phyloP scores from a whole-genome alignment of 345 rosid genomes.

The Eutrema heterophyllum region DNA sequence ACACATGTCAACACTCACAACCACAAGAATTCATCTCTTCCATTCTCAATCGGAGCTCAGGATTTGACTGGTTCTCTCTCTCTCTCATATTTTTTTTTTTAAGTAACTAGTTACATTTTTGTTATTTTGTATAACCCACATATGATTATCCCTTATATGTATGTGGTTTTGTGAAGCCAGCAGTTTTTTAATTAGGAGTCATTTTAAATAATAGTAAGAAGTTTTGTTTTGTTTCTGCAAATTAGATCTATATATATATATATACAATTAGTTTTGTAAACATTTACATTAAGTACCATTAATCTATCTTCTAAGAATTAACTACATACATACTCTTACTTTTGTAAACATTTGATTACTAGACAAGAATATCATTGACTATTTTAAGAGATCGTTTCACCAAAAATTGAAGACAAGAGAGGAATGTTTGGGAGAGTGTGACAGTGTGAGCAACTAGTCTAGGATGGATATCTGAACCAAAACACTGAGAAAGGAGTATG shows the following conservation, averaged over 20 bases:
- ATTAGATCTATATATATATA: neutral
- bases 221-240: neutral
- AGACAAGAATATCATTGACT: too few species aligned
- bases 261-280: neutral
- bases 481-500: neutral
- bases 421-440: neutral
- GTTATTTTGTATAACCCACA: neutral
- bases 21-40: neutral
- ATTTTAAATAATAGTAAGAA: neutral
- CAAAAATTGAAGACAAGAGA: neutral
- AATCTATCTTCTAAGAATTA: neutral
- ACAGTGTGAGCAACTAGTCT: neutral
- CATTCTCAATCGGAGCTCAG: neutral
- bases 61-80: neutral
- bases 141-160: neutral
- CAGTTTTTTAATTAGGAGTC: neutral
- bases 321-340: neutral
- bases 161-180: neutral
- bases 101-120: neutral
- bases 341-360: neutral
- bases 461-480: neutral
- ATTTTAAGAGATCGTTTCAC: too few species aligned
- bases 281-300: neutral
- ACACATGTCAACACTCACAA: neutral
- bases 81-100: neutral